These are phyloP conservation scores for Xylariaceae sp. DNA, from an alignment of 2,329 filamentous ascomycete genomes.

Conservation along the genomic window DNA sequence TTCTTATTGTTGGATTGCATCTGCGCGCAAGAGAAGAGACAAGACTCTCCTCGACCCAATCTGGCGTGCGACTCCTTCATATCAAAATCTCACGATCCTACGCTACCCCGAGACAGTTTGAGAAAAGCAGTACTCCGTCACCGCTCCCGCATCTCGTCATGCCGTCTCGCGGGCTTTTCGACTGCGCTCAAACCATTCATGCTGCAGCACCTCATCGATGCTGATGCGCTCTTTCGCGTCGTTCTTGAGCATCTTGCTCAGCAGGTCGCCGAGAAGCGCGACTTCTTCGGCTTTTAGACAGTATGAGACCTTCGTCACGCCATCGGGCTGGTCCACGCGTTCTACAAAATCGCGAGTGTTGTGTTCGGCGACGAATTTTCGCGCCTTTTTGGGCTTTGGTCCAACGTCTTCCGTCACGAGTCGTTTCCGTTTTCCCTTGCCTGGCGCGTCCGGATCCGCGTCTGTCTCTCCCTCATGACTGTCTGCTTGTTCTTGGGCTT, in stretches of 20 bases:
- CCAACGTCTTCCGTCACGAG: not conserved
- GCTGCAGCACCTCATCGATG: conserved; percentile 9
- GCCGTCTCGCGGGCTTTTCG: not conserved
- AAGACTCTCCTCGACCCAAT: too few relatives aligned
- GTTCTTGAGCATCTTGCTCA: conserved; percentile 13
- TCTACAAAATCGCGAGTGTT: conserved; percentile 8
- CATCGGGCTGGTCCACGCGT: conserved; percentile 1
- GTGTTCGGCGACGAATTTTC: not conserved
- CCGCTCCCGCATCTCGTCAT: too few relatives aligned
- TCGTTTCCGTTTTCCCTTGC: conserved; percentile 2
- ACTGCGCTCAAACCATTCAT: conserved; percentile 9
- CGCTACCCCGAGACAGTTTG: too few relatives aligned
- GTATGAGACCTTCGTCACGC: conserved; percentile 7
- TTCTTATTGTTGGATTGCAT: too few relatives aligned
- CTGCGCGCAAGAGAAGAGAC: too few relatives aligned
- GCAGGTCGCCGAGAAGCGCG: conserved; percentile 2
- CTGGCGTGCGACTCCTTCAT: too few relatives aligned
- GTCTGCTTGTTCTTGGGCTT: not conserved
- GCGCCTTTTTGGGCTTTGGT: not conserved
- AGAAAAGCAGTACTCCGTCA: too few relatives aligned
- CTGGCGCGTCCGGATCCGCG: not conserved
- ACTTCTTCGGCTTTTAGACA: conserved; percentile 9
- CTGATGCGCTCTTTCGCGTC: conserved; percentile 10
- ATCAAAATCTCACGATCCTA: too few relatives aligned
- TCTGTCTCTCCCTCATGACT: not conserved